phyloP scores from a whole-genome alignment of 805 yeast genomes.

The Osmozyma mogii region DNA sequence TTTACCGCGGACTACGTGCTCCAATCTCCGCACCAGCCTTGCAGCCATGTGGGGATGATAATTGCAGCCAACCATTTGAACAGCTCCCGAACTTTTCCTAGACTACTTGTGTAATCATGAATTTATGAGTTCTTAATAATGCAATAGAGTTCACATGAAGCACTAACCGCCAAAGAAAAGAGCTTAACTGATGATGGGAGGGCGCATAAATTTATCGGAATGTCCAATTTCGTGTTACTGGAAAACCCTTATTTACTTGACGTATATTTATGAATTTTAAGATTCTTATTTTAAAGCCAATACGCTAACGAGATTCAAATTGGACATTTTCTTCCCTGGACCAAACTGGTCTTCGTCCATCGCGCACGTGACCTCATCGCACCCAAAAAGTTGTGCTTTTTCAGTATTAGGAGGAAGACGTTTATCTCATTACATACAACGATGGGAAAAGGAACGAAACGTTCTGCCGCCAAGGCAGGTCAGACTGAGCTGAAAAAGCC shows the following conservation, averaged over 20 bases:
- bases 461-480: slow-evolving; percentile 15
- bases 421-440: neutral
- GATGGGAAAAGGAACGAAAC: slow-evolving; percentile 24
- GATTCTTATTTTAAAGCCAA: neutral
- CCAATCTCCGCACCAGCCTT: no score
- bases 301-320: neutral
- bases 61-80: no score
- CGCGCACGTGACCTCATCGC: slow-evolving; percentile 15
- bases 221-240: neutral
- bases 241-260: neutral
- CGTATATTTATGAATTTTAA: neutral
- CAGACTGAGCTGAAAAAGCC: slow-evolving; percentile 16
- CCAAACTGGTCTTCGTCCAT: neutral
- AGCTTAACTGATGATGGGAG: neutral
- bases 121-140: no score
- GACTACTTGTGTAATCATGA: no score
- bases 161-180: no score
- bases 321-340: neutral
- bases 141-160: no score
- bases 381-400: slow-evolving; percentile 3
- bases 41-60: no score
- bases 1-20: no score
- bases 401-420: neutral
- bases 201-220: neutral
- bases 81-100: no score